Conservation (phyloP, 371 early-diverging fungal genomes). For the Synchytrium microbalum region DNA sequence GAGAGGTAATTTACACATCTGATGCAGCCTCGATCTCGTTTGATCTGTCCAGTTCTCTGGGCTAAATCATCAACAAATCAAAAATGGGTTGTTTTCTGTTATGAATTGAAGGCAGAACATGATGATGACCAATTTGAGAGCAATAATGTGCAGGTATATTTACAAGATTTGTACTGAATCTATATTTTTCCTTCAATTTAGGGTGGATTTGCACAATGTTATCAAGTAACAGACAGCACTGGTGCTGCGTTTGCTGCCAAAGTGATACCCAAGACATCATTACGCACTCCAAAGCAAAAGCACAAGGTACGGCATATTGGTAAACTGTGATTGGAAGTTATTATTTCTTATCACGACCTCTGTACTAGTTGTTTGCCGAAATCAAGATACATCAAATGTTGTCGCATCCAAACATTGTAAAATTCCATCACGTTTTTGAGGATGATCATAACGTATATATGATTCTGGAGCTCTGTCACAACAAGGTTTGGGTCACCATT, state of each 20-base stretch:
- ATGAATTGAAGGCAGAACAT: too few species aligned
- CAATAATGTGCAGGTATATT: too few species aligned
- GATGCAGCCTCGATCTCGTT: not conserved
- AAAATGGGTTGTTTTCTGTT: too few species aligned
- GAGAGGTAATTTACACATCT: slow-evolving; percentile 36
- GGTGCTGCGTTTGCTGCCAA: slow-evolving; percentile 63
- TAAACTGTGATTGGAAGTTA: not conserved
- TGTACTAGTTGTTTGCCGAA: slow-evolving; percentile 69
- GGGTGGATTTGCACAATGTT: slow-evolving; percentile 92
- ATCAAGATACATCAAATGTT: slow-evolving; percentile 78
- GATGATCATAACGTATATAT: slow-evolving; percentile 86
- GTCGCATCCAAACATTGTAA: slow-evolving; percentile 79
- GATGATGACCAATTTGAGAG: too few species aligned
- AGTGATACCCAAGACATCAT: slow-evolving; percentile 59
- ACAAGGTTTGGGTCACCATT: slow-evolving; percentile 46
- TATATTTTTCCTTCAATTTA: slow-evolving; percentile 23
- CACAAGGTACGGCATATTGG: slow-evolving; percentile 50
- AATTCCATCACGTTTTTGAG: slow-evolving; percentile 78
- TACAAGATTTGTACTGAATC: too few species aligned
- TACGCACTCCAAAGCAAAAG: slow-evolving; percentile 51
- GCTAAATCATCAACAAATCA: too few species aligned
- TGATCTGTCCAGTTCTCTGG: not conserved
- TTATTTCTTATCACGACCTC: too few species aligned
- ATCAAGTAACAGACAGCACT: slow-evolving; percentile 44
- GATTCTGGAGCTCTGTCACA: slow-evolving; percentile 91